Evolutionary conservation across 306 rosid genomes (phyloP).

Genomic region (Macrotyloma uniflorum): DNA sequence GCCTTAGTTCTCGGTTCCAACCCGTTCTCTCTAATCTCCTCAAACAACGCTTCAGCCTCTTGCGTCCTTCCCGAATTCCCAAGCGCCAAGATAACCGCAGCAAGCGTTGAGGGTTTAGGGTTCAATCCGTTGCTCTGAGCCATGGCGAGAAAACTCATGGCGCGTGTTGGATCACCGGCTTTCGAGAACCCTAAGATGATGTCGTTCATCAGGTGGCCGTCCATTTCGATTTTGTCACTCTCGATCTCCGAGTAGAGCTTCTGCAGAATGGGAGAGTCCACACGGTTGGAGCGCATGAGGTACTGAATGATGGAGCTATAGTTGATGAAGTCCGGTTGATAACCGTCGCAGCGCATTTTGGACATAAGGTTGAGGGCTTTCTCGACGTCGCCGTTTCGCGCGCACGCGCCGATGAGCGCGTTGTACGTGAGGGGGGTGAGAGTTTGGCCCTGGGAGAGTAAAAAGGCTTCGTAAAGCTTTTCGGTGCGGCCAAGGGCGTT

Average conservation of each 20-base stretch:
- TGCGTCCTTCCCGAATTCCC: conserved; percentile 73
- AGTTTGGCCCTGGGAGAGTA: conserved; percentile 75
- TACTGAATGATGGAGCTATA: conserved; percentile 85
- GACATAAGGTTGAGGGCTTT: conserved; percentile 83
- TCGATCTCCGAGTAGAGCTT: conserved; percentile 77
- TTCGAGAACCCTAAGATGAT: conserved; percentile 74
- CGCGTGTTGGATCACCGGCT: conserved; percentile 74
- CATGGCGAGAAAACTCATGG: conserved; percentile 76
- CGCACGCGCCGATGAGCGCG: conserved; percentile 86
- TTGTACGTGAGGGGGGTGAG: conserved; percentile 85
- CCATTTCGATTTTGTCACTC: conserved; percentile 75
- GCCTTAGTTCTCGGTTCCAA: conserved; percentile 78
- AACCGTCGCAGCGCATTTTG: conserved; percentile 86
- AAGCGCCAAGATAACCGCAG: conserved; percentile 67
- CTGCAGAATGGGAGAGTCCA: conserved; percentile 70
- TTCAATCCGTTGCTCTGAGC: conserved; percentile 80
- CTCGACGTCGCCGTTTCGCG: conserved; percentile 82
- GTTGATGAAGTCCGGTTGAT: conserved; percentile 73
- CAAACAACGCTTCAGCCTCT: conserved; percentile 89
- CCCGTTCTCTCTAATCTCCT: conserved; percentile 83
- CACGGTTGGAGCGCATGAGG: conserved; percentile 71
- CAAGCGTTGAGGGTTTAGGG: conserved; percentile 66
- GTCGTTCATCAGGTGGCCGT: conserved; percentile 75
- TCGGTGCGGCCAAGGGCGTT: conserved; percentile 92
- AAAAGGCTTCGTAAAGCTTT: conserved; percentile 87